phyloP scores from a whole-genome alignment of 139 green algal genomes.

The Closterium sp. region DNA sequence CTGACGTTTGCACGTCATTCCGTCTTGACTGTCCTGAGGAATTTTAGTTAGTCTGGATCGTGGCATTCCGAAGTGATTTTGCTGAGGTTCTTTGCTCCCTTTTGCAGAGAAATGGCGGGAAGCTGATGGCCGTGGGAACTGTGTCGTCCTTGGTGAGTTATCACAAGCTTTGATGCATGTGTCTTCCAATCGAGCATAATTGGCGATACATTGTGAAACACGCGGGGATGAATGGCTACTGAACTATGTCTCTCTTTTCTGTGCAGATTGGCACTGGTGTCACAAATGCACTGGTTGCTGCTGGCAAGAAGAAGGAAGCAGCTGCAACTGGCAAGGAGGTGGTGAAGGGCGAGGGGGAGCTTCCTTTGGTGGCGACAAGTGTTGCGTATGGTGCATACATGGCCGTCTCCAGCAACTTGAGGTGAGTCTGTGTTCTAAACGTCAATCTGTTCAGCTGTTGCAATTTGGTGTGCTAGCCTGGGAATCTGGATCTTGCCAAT shows the following conservation, averaged over 20 bases:
- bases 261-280: conserved; percentile 74
- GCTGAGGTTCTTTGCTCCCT: no score
- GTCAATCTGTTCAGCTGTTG: no score
- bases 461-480: background rate
- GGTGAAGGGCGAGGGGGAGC: conserved; percentile 22
- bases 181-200: no score
- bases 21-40: background rate
- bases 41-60: no score
- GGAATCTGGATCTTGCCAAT: background rate
- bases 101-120: background rate
- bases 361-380: conserved; percentile 75
- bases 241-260: background rate
- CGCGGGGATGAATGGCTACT: no score
- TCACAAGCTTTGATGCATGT: no score
- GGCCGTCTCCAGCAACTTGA: conserved; percentile 83
- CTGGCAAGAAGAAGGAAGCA: background rate
- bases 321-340: background rate
- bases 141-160: background rate
- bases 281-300: conserved; percentile 77
- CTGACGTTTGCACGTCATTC: no score
- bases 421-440: background rate
- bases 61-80: no score
- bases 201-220: no score
- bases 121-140: background rate
- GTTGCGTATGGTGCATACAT: conserved; percentile 91